A percentile compares a stretch with the other conserved stretches of the same genome.
Conservation (phyloP, 2,329 filamentous ascomycete genomes). For the Sporothrix pallida region DNA sequence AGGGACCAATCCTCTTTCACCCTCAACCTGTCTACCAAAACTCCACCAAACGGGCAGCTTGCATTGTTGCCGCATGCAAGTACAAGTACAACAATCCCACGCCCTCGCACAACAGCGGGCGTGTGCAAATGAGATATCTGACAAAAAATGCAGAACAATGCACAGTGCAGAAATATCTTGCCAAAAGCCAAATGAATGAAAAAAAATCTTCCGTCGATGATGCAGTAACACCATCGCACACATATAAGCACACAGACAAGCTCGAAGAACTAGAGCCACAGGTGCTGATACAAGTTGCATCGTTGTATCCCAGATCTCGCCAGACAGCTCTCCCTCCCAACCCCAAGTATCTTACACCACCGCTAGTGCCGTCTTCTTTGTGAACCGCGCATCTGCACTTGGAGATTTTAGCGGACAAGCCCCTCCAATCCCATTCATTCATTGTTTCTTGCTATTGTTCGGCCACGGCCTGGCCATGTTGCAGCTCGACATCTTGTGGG, state of each 20-base stretch:
- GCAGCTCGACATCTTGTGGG: background rate
- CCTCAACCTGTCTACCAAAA: background rate
- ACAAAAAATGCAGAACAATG: background rate
- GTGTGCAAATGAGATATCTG: background rate
- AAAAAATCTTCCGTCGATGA: conserved; percentile 14
- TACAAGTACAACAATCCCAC: background rate
- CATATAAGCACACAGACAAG: background rate
- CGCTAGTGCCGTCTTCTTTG: conserved; percentile 15
- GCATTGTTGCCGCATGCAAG: background rate
- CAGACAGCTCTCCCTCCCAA: background rate
- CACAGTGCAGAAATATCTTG: too few species aligned
- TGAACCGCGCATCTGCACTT: background rate
- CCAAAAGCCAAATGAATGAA: too few species aligned
- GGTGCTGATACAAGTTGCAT: background rate
- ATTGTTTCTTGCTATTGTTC: conserved; percentile 24
- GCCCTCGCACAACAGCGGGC: conserved; percentile 3
- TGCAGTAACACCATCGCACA: background rate
- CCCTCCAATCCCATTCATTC: conserved; percentile 19
- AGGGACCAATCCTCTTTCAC: background rate
- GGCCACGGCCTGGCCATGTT: background rate
- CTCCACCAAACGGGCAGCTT: conserved; percentile 2
- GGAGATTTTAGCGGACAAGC: conserved; percentile 9
- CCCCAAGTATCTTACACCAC: background rate
- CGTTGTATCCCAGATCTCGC: conserved; percentile 8
- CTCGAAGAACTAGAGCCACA: background rate